Base-by-base conservation (phyloP, 2,329 filamentous ascomycete species). In the Cercospora janseana region DNA sequence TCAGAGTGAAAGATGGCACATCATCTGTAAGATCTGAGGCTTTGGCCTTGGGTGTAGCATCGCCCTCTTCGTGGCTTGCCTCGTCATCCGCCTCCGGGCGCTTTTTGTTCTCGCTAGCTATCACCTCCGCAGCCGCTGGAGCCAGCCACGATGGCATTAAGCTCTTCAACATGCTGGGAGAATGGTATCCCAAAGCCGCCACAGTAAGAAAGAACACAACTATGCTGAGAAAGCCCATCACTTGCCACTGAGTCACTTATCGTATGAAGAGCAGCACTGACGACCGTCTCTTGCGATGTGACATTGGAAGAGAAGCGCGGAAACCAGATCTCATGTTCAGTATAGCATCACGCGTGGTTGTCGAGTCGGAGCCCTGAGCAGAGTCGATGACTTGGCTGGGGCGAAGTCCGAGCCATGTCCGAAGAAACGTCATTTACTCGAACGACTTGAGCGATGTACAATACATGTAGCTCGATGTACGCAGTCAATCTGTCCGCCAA, bases 221-320 rank as follows among this genome's bases (percentile, higher is more conserved):
- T 23, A 71, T 61, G 27, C 68, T 69, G 53, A 71, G 59, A 63
- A 69, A 71, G 53, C 69, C 72, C 73, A 75, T 75, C 6, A 46
- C 55, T 38, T 18, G 42, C 28, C 26, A 45, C 42, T 21, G n/a
- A 7, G 20, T 13, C 20, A 27, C 12, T 55, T 55, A 52, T 29
- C 49, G 48, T 20, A 51, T 35, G 23, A 46, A 45, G 20, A 51
- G 43, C 46, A 51, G 46, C 13, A n/a, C 50, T 13, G 46, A 43
- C 37, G 38, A 38, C 38, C 49, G 46, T 34, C 28, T 26, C 13
- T 41, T 16, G 16, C 16, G 34, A 23, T 4, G 13, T 4, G n/a
- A 12, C 34, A 20, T 37, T 7, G 16, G 13, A n/a, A 16, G 16
- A n/a, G 5, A 18, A 20, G 12, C 5, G 34, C 23, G 7, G 34